phyloP scores from a whole-genome alignment of 495 filamentous ascomycete species.

The Podospora conica region DNA sequence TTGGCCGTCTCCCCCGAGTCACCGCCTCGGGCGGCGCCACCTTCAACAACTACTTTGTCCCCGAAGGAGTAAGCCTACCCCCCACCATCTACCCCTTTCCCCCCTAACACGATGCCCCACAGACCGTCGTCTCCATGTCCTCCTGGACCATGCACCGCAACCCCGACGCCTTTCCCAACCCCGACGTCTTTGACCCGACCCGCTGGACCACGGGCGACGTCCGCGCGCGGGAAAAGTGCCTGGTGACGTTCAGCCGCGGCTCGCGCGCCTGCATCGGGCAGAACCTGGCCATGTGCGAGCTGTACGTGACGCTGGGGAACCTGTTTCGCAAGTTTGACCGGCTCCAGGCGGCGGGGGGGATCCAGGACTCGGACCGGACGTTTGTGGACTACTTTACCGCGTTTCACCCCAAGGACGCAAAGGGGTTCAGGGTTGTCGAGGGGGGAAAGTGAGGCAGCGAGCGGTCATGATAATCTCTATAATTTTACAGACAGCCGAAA shows the following conservation, averaged over 20 bases:
- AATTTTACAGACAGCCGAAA: not conserved
- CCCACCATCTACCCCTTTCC: not conserved
- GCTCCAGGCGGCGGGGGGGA: constrained; percentile 27
- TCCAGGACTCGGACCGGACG: constrained; percentile 4
- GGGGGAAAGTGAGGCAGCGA: not conserved
- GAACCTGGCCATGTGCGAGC: constrained; percentile 43
- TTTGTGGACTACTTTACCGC: constrained; percentile 11
- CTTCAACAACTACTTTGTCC: constrained; percentile 7
- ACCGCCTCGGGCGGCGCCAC: constrained; percentile 22
- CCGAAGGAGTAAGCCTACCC: constrained; percentile 3
- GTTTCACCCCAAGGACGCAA: constrained; percentile 1
- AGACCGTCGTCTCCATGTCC: constrained; percentile 21
- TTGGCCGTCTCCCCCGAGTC: constrained; percentile 27
- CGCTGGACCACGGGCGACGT: constrained; percentile 26
- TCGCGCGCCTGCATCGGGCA: constrained; percentile 36
- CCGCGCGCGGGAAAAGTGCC: constrained; percentile 23
- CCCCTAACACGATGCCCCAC: constrained; percentile 6
- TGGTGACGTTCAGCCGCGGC: constrained; percentile 40
- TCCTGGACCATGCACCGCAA: constrained; percentile 30
- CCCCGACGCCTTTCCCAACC: constrained; percentile 36
- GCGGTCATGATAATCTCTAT: not conserved
- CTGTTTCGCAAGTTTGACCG: constrained; percentile 38
- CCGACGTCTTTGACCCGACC: constrained; percentile 44
- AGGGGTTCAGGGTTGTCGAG: constrained; percentile 1
- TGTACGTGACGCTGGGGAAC: constrained; percentile 40